phyloP scores from a whole-genome alignment of 176 grass and related monocot genomes.

The Cenchrus purpureus region DNA sequence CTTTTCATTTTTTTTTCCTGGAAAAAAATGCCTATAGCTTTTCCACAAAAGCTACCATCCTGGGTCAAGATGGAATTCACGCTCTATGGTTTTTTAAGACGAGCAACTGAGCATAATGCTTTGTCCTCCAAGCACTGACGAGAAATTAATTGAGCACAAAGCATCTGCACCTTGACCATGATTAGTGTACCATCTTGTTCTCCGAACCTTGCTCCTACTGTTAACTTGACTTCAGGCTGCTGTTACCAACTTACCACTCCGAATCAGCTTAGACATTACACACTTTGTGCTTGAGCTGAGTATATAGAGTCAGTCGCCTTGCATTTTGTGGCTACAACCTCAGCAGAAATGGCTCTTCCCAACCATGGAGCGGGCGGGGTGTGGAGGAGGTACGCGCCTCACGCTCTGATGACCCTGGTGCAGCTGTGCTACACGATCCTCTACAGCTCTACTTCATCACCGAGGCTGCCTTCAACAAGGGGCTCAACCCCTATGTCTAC shows the following conservation, averaged over 20 bases:
- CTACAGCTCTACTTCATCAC: slow-evolving; percentile 68
- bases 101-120: no score
- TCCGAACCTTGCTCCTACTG: not conserved
- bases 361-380: not conserved
- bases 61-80: not conserved
- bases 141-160: no score
- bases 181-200: no score
- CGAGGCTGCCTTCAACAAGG: slow-evolving; percentile 70
- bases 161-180: no score
- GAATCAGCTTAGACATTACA: not conserved
- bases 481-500: slow-evolving; percentile 77
- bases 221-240: not conserved
- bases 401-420: slow-evolving; percentile 68
- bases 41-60: not conserved
- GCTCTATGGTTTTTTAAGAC: no score
- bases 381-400: slow-evolving; percentile 60
- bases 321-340: not conserved
- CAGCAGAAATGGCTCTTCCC: slow-evolving; percentile 14
- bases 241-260: not conserved
- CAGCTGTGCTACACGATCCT: slow-evolving; percentile 82
- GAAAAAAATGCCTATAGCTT: not conserved
- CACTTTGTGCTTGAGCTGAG: not conserved
- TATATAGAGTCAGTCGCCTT: no score
- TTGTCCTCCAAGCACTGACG: no score
- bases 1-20: no score